Conservation (phyloP, 1,139 yeast genomes). For the Protomyces pachydermus region DNA sequence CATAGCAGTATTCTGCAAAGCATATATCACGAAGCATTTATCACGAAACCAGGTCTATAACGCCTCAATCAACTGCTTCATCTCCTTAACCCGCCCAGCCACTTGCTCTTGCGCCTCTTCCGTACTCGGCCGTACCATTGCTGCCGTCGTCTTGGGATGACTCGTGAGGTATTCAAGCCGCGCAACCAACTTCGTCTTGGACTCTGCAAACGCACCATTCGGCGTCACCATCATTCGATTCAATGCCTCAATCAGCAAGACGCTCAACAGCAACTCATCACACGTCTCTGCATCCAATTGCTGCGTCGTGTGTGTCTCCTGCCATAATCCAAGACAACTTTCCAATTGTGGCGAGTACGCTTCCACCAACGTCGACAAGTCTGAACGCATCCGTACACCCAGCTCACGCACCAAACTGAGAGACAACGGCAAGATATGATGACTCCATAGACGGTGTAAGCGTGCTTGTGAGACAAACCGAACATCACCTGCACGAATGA, state of each 20-base stretch:
- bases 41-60: neutral
- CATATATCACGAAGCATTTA: neutral
- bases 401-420: conserved; percentile 4
- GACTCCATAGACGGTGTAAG: neutral
- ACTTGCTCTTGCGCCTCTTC: neutral
- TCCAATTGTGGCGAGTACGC: conserved; percentile 12
- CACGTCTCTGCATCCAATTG: neutral
- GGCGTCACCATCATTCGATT: conserved; percentile 4
- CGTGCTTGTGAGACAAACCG: neutral
- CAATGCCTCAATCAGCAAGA: conserved; percentile 8
- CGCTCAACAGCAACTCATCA: neutral
- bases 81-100: neutral
- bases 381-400: conserved; percentile 12
- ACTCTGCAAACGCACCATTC: neutral
- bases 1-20: neutral
- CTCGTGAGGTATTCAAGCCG: conserved; percentile 12
- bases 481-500: neutral
- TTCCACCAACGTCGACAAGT: neutral
- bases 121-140: neutral
- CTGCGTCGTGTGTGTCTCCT: neutral
- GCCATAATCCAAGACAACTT: conserved; percentile 2
- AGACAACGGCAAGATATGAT: conserved; percentile 2
- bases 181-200: neutral
- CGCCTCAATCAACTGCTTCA: neutral
- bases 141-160: conserved; percentile 13